Evolutionary conservation across 768 basidiomycete genomes (phyloP), one percentile per base, ranked within the genome.

Genomic region (Daedaleopsis sinensis): DNA sequence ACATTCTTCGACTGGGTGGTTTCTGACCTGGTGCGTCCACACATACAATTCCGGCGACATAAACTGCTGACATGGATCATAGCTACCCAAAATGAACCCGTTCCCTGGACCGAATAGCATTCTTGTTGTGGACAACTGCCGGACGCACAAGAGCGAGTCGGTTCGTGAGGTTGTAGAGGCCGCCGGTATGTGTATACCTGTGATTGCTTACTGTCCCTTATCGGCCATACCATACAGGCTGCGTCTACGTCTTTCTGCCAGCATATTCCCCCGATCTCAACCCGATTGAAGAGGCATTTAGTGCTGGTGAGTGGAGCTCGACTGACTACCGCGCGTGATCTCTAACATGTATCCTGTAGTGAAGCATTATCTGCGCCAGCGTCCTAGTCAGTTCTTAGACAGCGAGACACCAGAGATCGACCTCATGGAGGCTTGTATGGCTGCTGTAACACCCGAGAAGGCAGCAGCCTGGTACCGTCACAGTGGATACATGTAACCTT

Each of bases 251-350:
- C 16, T 75, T 68, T 47, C 62, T 76, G 0, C 74, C 74, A 16
- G 73, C 73, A 39, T 77, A 76, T 57, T 77, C 75, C 3, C 76
- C 74, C 0, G 74, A 78, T 51, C 67, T 73, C 66, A 77, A 76
- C 53, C 75, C 71, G 1, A 76, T 77, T 23, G 47, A 75, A 51
- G 74, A 75, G 61, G 71, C 66, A 16, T 75, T 73, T 55, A 70
- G 67, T 54, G 57, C 59, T 13, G 55, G 72, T 71, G 62, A 18
- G 63, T 70, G 11, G 23, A 35, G 16, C 8, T 18, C 44, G 8
- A 8, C n/a, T 15, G 10, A 9, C 15, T n/a, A 46, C 18, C 6
- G 7, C 7, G 6, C 44, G n/a, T 46, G 19, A 9, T 9, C 6
- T 10, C 19, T 19, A 15, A 51, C 5, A 19, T 50, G 18, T 39